Evolutionary conservation across 768 basidiomycete species (phyloP).

Genomic region (Scleroderma bovista): DNA sequence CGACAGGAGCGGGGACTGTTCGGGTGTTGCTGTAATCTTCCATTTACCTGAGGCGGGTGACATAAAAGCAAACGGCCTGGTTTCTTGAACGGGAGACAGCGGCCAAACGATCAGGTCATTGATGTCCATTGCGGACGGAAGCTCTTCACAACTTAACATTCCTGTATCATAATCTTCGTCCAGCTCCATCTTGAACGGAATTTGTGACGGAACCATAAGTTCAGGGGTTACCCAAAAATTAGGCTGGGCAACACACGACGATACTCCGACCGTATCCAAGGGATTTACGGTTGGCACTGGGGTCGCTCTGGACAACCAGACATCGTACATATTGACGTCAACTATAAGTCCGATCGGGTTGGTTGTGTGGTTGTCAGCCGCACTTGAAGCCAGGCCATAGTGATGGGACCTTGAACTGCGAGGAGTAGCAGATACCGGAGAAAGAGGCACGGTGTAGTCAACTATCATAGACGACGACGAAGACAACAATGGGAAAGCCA

Average conservation of each 20-base stretch:
- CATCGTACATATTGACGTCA: conserved; percentile 33
- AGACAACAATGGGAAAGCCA: background rate
- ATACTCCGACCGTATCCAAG: conserved; percentile 24
- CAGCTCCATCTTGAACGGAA: background rate
- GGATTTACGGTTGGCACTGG: conserved; percentile 34
- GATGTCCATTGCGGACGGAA: conserved; percentile 24
- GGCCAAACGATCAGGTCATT: conserved; percentile 26
- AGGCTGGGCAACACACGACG: too few species aligned
- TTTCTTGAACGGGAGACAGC: conserved; percentile 10
- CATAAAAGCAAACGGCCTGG: too few species aligned
- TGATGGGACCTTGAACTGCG: background rate
- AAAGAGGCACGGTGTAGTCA: background rate
- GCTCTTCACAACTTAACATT: conserved; percentile 5
- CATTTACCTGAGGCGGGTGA: background rate
- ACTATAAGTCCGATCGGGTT: conserved; percentile 23
- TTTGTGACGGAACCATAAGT: too few species aligned
- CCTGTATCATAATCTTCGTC: background rate
- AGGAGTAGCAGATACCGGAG: background rate
- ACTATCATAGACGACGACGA: background rate
- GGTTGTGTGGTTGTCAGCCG: conserved; percentile 11
- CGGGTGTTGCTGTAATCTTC: background rate
- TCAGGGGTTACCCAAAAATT: too few species aligned
- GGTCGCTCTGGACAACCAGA: conserved; percentile 10
- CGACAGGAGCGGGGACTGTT: background rate
- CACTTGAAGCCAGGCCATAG: conserved; percentile 1